These are phyloP conservation scores for Aegilops umbellulata DNA, from an alignment of 176 grass and related monocot genomes.

Conservation along the genomic window DNA sequence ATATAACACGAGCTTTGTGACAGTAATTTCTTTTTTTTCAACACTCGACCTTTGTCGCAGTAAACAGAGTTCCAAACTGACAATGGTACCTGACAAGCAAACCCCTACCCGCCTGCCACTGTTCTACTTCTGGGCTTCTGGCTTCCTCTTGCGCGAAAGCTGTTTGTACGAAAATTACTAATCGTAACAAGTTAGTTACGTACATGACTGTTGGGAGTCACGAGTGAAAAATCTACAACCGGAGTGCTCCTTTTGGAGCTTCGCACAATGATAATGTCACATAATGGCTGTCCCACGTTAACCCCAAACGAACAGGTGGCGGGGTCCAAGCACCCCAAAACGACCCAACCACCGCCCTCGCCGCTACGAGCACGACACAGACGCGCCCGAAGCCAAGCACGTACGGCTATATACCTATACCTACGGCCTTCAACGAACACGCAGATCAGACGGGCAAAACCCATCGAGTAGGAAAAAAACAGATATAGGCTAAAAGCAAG, in stretches of 20 bases:
- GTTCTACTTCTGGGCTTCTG: neutral
- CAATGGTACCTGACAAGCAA: neutral
- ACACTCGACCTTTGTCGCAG: neutral
- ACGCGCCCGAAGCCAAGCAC: neutral
- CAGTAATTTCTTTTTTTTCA: neutral
- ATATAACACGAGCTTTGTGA: neutral
- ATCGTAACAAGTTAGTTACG: neutral
- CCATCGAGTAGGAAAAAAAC: neutral
- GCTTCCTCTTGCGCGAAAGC: neutral
- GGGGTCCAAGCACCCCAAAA: conserved; percentile 18
- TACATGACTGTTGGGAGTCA: neutral
- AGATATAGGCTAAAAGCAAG: neutral
- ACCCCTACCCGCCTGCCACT: neutral
- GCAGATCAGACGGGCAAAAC: neutral
- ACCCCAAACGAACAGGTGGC: conserved; percentile 11
- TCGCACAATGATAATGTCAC: neutral
- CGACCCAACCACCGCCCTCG: conserved; percentile 20
- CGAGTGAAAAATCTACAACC: neutral
- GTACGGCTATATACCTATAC: neutral
- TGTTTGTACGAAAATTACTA: neutral
- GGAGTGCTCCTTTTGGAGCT: neutral
- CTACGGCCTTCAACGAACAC: neutral
- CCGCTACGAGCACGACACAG: neutral
- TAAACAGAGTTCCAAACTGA: neutral
- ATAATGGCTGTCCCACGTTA: conserved; percentile 45